A percentile compares a stretch with the other conserved stretches of the same genome.
Conservation (phyloP, 495 filamentous ascomycete species). For the Penicillium dipodomyicola region DNA sequence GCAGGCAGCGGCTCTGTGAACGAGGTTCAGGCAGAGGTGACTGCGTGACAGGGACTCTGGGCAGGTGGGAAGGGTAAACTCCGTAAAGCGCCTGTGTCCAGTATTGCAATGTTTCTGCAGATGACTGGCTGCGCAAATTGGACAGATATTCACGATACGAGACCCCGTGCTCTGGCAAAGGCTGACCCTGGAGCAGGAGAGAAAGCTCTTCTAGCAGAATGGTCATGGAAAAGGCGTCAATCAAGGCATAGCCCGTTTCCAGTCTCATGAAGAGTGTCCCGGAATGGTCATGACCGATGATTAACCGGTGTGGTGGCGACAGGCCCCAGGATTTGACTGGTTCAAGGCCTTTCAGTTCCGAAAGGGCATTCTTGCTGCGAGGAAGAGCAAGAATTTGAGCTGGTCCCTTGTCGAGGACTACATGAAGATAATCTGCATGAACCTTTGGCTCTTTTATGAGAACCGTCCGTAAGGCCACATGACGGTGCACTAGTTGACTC, state of each 20-base stretch:
- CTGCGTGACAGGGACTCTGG: not conserved
- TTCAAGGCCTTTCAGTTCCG: not conserved
- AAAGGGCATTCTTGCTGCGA: not conserved
- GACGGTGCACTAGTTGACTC: not conserved
- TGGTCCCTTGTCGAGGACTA: not conserved
- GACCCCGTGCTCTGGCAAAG: not conserved
- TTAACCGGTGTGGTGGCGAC: constrained; percentile 3
- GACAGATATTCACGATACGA: not conserved
- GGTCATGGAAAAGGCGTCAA: not conserved
- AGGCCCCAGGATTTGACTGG: not conserved
- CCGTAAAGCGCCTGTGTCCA: not conserved
- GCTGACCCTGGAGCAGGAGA: not conserved
- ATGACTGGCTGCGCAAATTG: not conserved
- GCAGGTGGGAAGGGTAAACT: not conserved
- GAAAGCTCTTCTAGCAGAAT: not conserved
- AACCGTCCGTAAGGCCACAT: not conserved
- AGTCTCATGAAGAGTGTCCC: not conserved
- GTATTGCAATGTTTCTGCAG: not conserved
- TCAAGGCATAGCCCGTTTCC: not conserved
- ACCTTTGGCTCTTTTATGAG: not conserved
- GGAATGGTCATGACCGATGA: not conserved
- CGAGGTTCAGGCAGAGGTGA: not conserved
- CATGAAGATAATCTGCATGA: not conserved
- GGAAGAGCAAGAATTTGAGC: not conserved
- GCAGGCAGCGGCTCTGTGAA: not conserved